Evolutionary conservation across 495 filamentous ascomycete genomes (phyloP).

Genomic region (Podospora tetraspora): DNA sequence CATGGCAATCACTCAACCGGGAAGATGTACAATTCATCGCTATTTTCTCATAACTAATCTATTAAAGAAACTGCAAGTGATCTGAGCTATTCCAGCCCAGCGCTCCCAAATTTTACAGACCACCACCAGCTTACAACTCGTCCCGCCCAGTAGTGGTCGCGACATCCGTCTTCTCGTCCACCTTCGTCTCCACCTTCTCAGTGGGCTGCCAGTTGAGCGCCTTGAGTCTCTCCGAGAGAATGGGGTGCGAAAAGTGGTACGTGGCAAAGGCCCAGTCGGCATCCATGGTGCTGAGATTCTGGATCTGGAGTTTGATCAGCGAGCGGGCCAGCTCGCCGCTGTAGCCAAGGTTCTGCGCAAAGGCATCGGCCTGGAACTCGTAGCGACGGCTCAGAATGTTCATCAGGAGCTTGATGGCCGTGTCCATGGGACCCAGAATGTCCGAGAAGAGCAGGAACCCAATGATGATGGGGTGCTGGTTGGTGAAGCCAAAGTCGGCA

Average conservation of each 20-base stretch:
- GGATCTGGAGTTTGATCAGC: constrained; percentile 94
- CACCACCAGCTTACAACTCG: constrained; percentile 25
- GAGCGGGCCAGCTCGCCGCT: constrained; percentile 75
- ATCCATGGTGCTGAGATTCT: constrained; percentile 97
- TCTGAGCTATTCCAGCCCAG: neutral
- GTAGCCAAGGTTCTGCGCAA: constrained; percentile 81
- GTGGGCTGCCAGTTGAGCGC: constrained; percentile 71
- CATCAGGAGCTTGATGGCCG: constrained; percentile 86
- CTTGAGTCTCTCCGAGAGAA: constrained; percentile 85
- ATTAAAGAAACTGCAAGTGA: neutral
- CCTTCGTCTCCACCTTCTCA: constrained; percentile 41
- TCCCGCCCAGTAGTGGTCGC: constrained; percentile 34
- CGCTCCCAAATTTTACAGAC: neutral
- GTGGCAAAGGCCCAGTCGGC: constrained; percentile 96
- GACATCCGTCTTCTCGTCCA: constrained; percentile 28
- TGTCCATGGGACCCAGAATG: constrained; percentile 84
- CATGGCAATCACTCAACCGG: neutral
- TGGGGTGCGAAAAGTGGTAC: constrained; percentile 97
- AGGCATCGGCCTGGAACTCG: constrained; percentile 92
- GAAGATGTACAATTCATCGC: neutral
- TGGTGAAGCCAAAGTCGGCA: constrained; percentile 81
- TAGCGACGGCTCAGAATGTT: constrained; percentile 90
- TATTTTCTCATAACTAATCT: neutral
- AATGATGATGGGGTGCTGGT: constrained; percentile 84
- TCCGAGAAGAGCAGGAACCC: constrained; percentile 97